A percentile compares a stretch with the other conserved stretches of the same genome.
Conservation (phyloP, 129 eudicot species). For the Apium graveolens region DNA sequence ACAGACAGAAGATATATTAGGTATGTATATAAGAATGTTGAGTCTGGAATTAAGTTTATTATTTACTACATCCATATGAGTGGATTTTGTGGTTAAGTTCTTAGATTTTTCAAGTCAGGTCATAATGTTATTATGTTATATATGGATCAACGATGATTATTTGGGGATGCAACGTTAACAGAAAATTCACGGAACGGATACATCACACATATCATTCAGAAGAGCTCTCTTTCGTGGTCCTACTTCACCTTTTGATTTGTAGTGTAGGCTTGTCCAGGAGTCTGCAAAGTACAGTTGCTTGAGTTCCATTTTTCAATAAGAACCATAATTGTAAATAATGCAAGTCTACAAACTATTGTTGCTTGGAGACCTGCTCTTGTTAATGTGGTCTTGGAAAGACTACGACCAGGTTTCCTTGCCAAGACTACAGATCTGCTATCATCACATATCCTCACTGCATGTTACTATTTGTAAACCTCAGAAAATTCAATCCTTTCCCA, state of each 20-base stretch:
- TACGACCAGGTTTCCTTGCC: not conserved
- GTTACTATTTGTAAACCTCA: not conserved
- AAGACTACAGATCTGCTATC: not conserved
- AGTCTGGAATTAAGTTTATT: not conserved
- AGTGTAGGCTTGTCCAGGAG: not conserved
- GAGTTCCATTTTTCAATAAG: not conserved
- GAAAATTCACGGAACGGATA: not conserved
- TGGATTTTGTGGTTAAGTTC: not conserved
- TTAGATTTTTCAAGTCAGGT: no score
- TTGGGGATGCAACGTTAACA: not conserved
- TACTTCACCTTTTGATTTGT: not conserved
- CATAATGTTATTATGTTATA: not conserved
- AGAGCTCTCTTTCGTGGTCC: not conserved
- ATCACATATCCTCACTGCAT: not conserved
- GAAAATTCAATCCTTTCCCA: not conserved
- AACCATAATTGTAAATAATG: not conserved
- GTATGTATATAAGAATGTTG: not conserved
- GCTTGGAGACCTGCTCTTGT: not conserved
- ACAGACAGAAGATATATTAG: not conserved
- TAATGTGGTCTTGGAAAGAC: not conserved
- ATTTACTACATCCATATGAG: not conserved
- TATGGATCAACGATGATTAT: not conserved
- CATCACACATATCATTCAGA: not conserved
- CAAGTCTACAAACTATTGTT: not conserved
- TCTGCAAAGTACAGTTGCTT: not conserved